phyloP scores from a whole-genome alignment of 164 flowering plant species.

The Stephania yunnanensis region DNA sequence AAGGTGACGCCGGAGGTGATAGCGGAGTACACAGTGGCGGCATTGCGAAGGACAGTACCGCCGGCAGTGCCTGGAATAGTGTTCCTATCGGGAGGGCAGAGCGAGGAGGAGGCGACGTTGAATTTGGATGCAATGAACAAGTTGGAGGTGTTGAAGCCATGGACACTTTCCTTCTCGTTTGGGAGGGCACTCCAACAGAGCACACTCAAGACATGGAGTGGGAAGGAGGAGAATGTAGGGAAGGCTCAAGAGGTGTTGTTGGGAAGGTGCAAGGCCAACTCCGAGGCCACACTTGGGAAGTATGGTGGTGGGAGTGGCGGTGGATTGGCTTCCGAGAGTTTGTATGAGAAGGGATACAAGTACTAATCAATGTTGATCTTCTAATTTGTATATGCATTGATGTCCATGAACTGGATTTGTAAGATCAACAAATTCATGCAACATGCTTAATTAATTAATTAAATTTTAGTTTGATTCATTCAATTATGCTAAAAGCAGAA shows the following conservation, averaged over 20 bases:
- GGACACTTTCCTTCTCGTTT: conserved; percentile 81
- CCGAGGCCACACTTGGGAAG: conserved; percentile 77
- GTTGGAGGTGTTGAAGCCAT: conserved; percentile 70
- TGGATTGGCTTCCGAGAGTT: conserved; percentile 62
- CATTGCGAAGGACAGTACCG: conserved; percentile 72
- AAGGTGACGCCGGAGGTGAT: conserved; percentile 62
- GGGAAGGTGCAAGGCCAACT: conserved; percentile 69
- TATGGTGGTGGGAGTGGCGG: conserved; percentile 43
- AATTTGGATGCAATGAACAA: conserved; percentile 78
- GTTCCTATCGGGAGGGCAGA: conserved; percentile 78
- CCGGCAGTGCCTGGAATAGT: conserved; percentile 83
- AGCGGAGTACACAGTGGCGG: conserved; percentile 70
- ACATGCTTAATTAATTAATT: background rate
- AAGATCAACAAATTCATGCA: background rate
- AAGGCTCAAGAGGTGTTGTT: conserved; percentile 60
- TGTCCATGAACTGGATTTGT: background rate
- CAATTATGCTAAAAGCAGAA: background rate
- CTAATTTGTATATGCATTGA: no score
- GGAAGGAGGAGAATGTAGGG: conserved; percentile 64
- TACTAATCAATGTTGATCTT: conserved; percentile 22
- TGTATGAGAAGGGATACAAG: conserved; percentile 65
- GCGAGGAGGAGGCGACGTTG: conserved; percentile 77
- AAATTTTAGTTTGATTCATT: no score
- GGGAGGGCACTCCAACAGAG: conserved; percentile 79
- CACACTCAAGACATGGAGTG: conserved; percentile 79